These are phyloP conservation scores for Aspergillus fischeri DNA, from an alignment of 2,329 filamentous ascomycete species.

Conservation along the genomic window DNA sequence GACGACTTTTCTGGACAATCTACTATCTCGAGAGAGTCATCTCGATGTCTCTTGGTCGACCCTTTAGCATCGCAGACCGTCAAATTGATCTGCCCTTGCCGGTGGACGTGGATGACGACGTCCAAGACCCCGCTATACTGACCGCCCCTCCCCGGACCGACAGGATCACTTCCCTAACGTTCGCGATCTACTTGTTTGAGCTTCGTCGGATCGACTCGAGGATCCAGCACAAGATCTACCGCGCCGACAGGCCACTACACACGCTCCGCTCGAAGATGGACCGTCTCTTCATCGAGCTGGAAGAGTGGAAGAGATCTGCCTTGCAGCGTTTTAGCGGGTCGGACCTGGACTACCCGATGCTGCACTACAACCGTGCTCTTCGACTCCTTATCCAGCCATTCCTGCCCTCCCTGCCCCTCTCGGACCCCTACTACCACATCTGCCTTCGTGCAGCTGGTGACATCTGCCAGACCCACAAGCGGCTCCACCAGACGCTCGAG, in stretches of 20 bases:
- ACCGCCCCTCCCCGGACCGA: conserved; percentile 25
- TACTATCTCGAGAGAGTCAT: conserved; percentile 50
- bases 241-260: conserved; percentile 45
- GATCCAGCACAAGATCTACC: conserved; percentile 51
- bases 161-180: conserved; percentile 36
- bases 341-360: conserved; percentile 46
- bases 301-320: conserved; percentile 45
- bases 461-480: conserved; percentile 37
- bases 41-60: conserved; percentile 49
- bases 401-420: conserved; percentile 42
- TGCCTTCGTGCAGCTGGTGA: conserved; percentile 35
- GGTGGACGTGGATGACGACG: conserved; percentile 41
- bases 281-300: conserved; percentile 42
- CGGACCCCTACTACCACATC: conserved; percentile 46
- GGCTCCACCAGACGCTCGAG: conserved; percentile 35
- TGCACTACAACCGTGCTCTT: conserved; percentile 50
- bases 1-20: conserved; percentile 51
- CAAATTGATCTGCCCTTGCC: conserved; percentile 50
- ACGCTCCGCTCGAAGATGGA: conserved; percentile 47
- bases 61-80: conserved; percentile 49
- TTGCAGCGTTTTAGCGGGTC: conserved; percentile 29
- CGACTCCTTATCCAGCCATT: conserved; percentile 51
- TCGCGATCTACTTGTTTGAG: conserved; percentile 43
- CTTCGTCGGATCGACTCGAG: conserved; percentile 47
- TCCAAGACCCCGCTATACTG: conserved; percentile 35